Base-by-base conservation (phyloP, 305 asterid genomes). In the Salvia sclarea region DNA sequence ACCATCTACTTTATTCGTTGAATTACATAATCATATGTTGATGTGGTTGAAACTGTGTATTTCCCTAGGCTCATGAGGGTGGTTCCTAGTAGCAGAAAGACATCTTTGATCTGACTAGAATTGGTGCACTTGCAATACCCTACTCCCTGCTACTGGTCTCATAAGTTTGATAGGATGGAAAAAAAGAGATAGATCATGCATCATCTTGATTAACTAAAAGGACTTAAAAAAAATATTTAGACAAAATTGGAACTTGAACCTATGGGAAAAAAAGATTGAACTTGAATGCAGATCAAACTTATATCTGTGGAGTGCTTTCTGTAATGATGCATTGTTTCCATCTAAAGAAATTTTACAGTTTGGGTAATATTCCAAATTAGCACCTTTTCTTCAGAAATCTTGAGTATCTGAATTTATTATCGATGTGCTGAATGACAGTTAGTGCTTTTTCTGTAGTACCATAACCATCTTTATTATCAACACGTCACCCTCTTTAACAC, bases 1-100 rank as follows among this genome's bases (percentile, higher is more conserved):
- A 25, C 52, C 49, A 14, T 61, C 52, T 63, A 33, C 14, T 48
- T 8, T 10, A 56, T 79, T 66, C 48, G 43, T 38, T 43, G 45
- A 18, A 47, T 16, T 31, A 11, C 24, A 24, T 57, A 40, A 17
- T 35, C 33, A 0, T 43, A 57, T 45, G 64, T 64, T 70, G 64
- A 64, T 47, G 43, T 48, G 45, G 45, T 17, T 47, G 57, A 56
- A 53, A 9, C 38, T 64, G 66, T 52, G 62, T 25, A 31, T 10
- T 50, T 28, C 30, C 33, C 58, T 21, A 50, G 33, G 57, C 30
- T 13, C 57, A 50, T 8, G 9, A 50, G 33, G 13, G 31, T 37
- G n/a, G 17, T 3, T n/a, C 24, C 41, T 7, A 16, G 24, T 8
- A 56, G 62, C 63, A 33, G 55, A 49, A 20, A 18, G 21, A 14